phyloP scores from a whole-genome alignment of 1,284 basidiomycete species.

The Heterobasidion irregulare region DNA sequence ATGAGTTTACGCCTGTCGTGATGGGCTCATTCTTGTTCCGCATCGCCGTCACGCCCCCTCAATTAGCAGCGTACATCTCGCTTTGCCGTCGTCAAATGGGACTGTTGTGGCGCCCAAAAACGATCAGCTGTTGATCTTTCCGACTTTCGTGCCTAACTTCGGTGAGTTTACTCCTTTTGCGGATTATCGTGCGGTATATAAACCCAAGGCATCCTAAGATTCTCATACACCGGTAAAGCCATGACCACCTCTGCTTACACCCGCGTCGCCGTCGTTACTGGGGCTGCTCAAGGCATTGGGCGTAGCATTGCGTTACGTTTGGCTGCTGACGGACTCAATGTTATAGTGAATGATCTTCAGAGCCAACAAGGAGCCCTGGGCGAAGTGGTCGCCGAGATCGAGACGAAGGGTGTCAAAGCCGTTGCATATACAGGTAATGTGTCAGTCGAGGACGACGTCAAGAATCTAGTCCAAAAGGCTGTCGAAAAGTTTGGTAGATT shows the following conservation, averaged over 20 bases:
- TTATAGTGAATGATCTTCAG: constrained; percentile 12
- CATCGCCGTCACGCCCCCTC: no score
- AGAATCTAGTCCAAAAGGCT: constrained; percentile 21
- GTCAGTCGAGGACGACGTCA: constrained; percentile 19
- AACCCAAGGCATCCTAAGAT: no score
- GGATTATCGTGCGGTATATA: no score
- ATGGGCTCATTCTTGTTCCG: no score
- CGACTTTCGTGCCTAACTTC: no score
- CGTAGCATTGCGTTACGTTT: constrained; percentile 12
- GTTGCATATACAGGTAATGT: background rate
- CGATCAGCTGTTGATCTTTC: background rate
- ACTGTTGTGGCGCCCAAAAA: no score
- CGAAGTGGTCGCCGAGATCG: background rate
- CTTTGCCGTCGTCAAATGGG: no score
- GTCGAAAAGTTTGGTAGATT: constrained; percentile 25
- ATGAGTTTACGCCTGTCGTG: no score
- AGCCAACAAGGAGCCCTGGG: background rate
- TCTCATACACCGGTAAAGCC: no score
- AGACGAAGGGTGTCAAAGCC: background rate
- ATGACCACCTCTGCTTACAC: background rate
- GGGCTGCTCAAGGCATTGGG: constrained; percentile 14
- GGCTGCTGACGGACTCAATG: constrained; percentile 11
- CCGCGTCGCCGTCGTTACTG: constrained; percentile 14
- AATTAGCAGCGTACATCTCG: no score
- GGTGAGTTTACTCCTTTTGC: no score